Conservation (phyloP, 768 basidiomycete genomes). For the Dendrothele bispora region DNA sequence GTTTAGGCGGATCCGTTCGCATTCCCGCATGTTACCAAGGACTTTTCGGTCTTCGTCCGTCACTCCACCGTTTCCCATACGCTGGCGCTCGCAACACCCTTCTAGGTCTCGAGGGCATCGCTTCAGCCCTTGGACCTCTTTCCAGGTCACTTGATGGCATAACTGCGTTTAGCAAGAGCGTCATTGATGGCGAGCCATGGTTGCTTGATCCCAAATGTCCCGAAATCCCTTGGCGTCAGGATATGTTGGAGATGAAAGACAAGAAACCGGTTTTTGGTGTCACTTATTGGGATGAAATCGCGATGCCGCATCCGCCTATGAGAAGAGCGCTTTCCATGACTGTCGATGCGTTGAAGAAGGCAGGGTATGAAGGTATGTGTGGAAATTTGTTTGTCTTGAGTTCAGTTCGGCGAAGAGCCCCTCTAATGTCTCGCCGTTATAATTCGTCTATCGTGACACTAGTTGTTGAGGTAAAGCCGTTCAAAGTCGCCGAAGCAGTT, state of each 20-base stretch:
- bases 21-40: constrained; percentile 59
- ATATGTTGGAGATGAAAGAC: constrained; percentile 42
- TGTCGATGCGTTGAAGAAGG: too few relatives aligned
- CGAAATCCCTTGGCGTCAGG: constrained; percentile 46
- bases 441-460: background rate
- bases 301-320: constrained; percentile 52
- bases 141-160: constrained; percentile 49
- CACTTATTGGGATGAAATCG: constrained; percentile 26
- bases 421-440: background rate
- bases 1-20: constrained; percentile 44
- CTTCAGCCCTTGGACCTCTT: constrained; percentile 60
- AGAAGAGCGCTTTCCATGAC: constrained; percentile 49
- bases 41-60: constrained; percentile 59
- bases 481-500: background rate
- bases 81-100: constrained; percentile 49
- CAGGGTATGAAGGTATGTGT: constrained; percentile 46
- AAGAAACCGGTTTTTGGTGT: constrained; percentile 28
- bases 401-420: background rate
- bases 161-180: constrained; percentile 51
- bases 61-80: constrained; percentile 57
- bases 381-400: constrained; percentile 35
- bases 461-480: background rate
- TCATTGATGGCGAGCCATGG: constrained; percentile 56
- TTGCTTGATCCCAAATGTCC: constrained; percentile 49
- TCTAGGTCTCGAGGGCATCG: constrained; percentile 56